Base-by-base conservation (phyloP, 2,329 filamentous ascomycete species). In the Calonectria pseudoreteaudii region DNA sequence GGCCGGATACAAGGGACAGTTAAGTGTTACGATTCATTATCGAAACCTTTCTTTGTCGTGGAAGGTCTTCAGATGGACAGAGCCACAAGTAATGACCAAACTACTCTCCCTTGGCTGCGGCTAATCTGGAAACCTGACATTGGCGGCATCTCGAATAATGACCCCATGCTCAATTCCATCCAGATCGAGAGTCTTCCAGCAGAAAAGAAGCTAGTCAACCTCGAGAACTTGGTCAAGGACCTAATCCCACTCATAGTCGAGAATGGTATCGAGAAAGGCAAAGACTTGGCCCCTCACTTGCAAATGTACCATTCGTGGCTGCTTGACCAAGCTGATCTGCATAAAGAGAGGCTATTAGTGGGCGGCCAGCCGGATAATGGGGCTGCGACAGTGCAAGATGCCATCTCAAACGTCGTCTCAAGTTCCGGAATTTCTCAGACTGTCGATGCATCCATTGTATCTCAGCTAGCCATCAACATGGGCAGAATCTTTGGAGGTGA, bases 51-150 rank as follows among this genome's bases (percentile, higher is more conserved):
- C 71, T 79, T 79, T 14, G 74, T 75, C 3, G 77, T 79, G 3
- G 69, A 79, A 14, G 77, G 77, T 23, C 70, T 79, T 0, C 77
- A 79, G 41, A 79, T 79, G 77, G 77, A 79, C 47, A 78, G 77
- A 41, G 77, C 77, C 1, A 78, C 72, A 7, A 53, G 76, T 11
- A 74, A 75, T 62, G 69, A 78, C 26, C 76, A 78, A 16, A 66
- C 72, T 47, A 77, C 76, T 10, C 77, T 79, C 7, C 77, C 77
- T 1, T 79, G 77, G 77, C 23, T 79, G 71, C 76, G 77, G 13
- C 76, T 79, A 3, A 64, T 49, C 10, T 79, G 77, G 77, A 77
- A 65, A 36, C 77, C 77, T 68, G 77, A 79, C 53, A 79, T 79
- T 20, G 77, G 77, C 20, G 77, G 79, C 60, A 79, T 79, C 16